These are phyloP conservation scores for Gossypium davidsonii DNA, from an alignment of 441 rosid genomes.

Conservation along the genomic window DNA sequence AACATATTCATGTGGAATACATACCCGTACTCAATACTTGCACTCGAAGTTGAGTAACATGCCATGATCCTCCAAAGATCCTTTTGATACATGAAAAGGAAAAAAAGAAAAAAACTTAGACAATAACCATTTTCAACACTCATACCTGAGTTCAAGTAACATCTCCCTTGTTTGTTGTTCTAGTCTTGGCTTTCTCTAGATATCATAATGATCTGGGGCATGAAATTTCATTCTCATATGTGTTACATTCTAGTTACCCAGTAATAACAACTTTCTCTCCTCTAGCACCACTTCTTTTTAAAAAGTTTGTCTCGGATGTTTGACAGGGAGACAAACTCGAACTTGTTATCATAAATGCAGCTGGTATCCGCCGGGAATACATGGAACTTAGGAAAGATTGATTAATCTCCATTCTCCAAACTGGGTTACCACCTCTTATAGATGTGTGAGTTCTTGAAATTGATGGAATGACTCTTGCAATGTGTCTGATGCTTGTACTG, in stretches of 20 bases:
- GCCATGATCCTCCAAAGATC: not conserved
- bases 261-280: not conserved
- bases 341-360: slow-evolving; percentile 69
- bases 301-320: not conserved
- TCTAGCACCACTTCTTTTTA: not conserved
- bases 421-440: not conserved
- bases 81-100: not conserved
- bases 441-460: not conserved
- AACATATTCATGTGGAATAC: not conserved
- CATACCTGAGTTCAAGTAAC: not conserved
- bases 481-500: not conserved
- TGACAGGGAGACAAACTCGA: slow-evolving; percentile 86
- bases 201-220: too few relatives aligned
- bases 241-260: too few relatives aligned
- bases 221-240: too few relatives aligned
- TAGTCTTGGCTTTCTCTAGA: not conserved
- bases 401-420: not conserved
- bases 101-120: not conserved
- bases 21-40: not conserved
- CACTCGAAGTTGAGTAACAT: not conserved
- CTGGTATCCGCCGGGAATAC: slow-evolving; percentile 61
- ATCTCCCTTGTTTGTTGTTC: not conserved
- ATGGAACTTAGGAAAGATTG: slow-evolving; percentile 87
- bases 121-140: too few relatives aligned
- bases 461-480: not conserved